Percentiles rank a stretch among this genome's conserved stretches.
These are phyloP conservation scores for Rhizopus arrhizus DNA, from an alignment of 371 early-diverging fungal species.

Conservation along the genomic window DNA sequence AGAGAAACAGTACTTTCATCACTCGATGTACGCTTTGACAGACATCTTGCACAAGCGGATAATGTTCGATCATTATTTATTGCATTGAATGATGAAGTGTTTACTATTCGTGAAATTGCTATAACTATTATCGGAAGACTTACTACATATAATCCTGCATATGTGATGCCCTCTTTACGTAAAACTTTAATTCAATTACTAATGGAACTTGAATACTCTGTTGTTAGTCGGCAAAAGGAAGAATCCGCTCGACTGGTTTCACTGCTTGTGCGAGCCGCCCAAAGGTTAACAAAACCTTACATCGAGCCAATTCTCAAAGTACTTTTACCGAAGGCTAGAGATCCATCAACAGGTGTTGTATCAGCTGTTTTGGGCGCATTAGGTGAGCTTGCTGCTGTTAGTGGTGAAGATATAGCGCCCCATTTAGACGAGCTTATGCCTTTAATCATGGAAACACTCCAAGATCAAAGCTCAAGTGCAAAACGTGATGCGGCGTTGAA, in stretches of 20 bases:
- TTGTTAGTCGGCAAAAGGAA: slow-evolving; percentile 84
- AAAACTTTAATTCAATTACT: slow-evolving; percentile 88
- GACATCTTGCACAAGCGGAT: slow-evolving; percentile 89
- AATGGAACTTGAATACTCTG: slow-evolving; percentile 90
- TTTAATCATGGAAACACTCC: slow-evolving; percentile 87
- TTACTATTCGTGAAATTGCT: slow-evolving; percentile 85
- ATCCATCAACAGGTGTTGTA: slow-evolving; percentile 81
- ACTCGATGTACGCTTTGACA: slow-evolving; percentile 84
- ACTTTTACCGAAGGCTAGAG: slow-evolving; percentile 81
- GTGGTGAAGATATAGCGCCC: slow-evolving; percentile 82
- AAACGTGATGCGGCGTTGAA: slow-evolving; percentile 90
- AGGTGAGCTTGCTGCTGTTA: slow-evolving; percentile 88
- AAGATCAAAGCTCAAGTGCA: slow-evolving; percentile 83
- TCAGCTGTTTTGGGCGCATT: slow-evolving; percentile 82
- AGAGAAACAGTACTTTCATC: slow-evolving; percentile 81
- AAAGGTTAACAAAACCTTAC: slow-evolving; percentile 86
- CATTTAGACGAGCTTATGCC: slow-evolving; percentile 85
- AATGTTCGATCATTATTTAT: slow-evolving; percentile 88
- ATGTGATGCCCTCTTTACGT: slow-evolving; percentile 89
- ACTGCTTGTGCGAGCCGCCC: slow-evolving; percentile 77
- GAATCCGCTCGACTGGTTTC: slow-evolving; percentile 85
- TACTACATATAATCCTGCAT: slow-evolving; percentile 87
- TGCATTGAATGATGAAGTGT: slow-evolving; percentile 91
- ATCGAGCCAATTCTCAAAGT: slow-evolving; percentile 88
- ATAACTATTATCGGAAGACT: slow-evolving; percentile 88